Percentiles rank a stretch among this genome's conserved stretches.
Evolutionary conservation across 2,329 filamentous ascomycete species (phyloP).

Genomic region (Talaromyces islandicus): DNA sequence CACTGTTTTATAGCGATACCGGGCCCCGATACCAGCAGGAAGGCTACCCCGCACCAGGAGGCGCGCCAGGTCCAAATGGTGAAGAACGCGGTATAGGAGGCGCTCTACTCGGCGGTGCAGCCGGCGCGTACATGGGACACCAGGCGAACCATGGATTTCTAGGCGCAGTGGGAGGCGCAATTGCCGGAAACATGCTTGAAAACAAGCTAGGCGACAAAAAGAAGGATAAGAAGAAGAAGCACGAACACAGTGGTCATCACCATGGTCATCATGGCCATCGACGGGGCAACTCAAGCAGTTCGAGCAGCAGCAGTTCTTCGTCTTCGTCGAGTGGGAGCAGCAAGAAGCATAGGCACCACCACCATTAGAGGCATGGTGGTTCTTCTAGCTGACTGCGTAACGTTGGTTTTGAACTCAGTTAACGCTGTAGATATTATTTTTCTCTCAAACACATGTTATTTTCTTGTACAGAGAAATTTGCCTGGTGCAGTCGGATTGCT

Average conservation of each 20-base stretch:
- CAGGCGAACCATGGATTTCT: conserved; percentile 52
- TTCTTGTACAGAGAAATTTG: background rate
- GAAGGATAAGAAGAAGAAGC: conserved; percentile 5
- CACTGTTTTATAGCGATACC: conserved; percentile 9
- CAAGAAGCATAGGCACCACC: background rate
- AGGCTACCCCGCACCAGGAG: background rate
- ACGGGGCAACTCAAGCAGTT: background rate
- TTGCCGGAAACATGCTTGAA: conserved; percentile 48
- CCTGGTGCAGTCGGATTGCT: background rate
- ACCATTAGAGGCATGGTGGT: background rate
- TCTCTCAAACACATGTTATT: background rate
- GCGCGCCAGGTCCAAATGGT: conserved; percentile 23
- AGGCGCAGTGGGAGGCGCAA: conserved; percentile 52
- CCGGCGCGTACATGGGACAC: conserved; percentile 53
- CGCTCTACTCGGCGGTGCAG: conserved; percentile 51
- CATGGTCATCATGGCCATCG: background rate
- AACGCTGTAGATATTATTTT: background rate
- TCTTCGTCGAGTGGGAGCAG: background rate
- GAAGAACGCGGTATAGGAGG: conserved; percentile 55
- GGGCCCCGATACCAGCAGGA: conserved; percentile 7
- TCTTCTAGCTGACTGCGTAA: background rate
- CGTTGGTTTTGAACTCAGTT: background rate
- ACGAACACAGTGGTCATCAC: background rate
- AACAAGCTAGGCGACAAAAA: conserved; percentile 1
- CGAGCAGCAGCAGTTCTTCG: background rate